These are phyloP conservation scores for Phytopythium sindhum DNA, from an alignment of 352 stramenopile species.

Conservation along the genomic window DNA sequence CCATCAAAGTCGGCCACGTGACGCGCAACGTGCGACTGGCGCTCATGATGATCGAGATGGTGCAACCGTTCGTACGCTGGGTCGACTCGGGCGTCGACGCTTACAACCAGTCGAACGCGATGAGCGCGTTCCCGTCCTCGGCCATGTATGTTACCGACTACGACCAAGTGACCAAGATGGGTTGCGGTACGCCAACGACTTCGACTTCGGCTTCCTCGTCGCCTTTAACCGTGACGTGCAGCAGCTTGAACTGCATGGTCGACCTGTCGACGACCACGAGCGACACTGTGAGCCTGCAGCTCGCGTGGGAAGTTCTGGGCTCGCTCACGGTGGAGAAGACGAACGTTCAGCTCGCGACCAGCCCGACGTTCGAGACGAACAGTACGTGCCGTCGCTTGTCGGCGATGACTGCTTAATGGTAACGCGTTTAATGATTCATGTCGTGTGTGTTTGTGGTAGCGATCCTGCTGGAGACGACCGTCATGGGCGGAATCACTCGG, in stretches of 20 bases:
- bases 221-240: constrained; percentile 36
- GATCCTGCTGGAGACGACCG: constrained; percentile 44
- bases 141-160: constrained; percentile 36
- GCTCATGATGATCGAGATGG: constrained; percentile 94
- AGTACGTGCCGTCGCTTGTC: constrained; percentile 10
- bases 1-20: constrained; percentile 87
- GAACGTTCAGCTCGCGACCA: constrained; percentile 59
- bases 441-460: constrained; percentile 7
- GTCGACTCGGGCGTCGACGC: constrained; percentile 25
- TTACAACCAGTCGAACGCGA: constrained; percentile 6
- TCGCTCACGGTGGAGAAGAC: constrained; percentile 74
- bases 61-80: constrained; percentile 92
- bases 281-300: constrained; percentile 46
- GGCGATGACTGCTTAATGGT: not conserved
- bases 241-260: constrained; percentile 14
- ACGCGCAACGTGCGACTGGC: constrained; percentile 94
- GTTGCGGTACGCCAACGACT: constrained; percentile 27
- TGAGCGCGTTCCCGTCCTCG: constrained; percentile 38
- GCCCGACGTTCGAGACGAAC: constrained; percentile 33
- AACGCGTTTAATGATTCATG: not conserved
- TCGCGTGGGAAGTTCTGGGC: constrained; percentile 79
- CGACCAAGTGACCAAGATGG: constrained; percentile 46
- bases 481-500: constrained; percentile 50
- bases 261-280: constrained; percentile 11
- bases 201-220: not conserved